phyloP scores from a whole-genome alignment of 1,284 basidiomycete genomes.

The Rhizopogon parksii region DNA sequence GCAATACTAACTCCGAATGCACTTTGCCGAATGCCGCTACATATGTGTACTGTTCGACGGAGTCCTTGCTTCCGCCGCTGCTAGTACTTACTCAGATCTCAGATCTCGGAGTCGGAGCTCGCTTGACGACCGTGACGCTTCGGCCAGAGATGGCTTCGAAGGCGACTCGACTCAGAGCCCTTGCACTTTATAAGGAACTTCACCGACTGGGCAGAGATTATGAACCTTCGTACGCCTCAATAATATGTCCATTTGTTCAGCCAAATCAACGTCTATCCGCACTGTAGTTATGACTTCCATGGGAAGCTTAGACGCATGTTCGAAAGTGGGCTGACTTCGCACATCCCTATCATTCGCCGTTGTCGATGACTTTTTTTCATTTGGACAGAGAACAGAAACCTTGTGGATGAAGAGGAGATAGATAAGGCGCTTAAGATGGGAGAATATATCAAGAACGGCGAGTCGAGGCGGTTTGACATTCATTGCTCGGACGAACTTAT shows the following conservation, averaged over 20 bases:
- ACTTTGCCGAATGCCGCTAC: too few relatives aligned
- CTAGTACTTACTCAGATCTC: too few relatives aligned
- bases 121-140: not conserved
- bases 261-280: slow-evolving; percentile 6
- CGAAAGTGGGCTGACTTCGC: slow-evolving; percentile 47
- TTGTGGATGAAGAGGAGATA: slow-evolving; percentile 67
- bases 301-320: slow-evolving; percentile 61
- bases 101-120: not conserved
- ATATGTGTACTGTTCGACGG: too few relatives aligned
- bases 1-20: too few relatives aligned
- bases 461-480: slow-evolving; percentile 16
- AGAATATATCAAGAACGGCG: slow-evolving; percentile 87
- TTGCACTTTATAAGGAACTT: slow-evolving; percentile 72
- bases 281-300: slow-evolving; percentile 67
- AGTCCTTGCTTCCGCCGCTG: too few relatives aligned
- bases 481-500: slow-evolving; percentile 2
- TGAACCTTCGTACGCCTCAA: slow-evolving; percentile 57
- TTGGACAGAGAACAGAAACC: slow-evolving; percentile 59
- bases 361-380: not conserved
- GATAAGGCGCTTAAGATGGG: slow-evolving; percentile 74
- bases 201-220: slow-evolving; percentile 73
- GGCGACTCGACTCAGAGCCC: slow-evolving; percentile 45
- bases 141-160: slow-evolving; percentile 29
- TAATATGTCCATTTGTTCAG: slow-evolving; percentile 11
- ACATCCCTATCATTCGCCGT: not conserved